Evolutionary conservation across 768 basidiomycete species (phyloP), one percentile per base, ranked within the genome.

Genomic region (Boletus rubescentipes): DNA sequence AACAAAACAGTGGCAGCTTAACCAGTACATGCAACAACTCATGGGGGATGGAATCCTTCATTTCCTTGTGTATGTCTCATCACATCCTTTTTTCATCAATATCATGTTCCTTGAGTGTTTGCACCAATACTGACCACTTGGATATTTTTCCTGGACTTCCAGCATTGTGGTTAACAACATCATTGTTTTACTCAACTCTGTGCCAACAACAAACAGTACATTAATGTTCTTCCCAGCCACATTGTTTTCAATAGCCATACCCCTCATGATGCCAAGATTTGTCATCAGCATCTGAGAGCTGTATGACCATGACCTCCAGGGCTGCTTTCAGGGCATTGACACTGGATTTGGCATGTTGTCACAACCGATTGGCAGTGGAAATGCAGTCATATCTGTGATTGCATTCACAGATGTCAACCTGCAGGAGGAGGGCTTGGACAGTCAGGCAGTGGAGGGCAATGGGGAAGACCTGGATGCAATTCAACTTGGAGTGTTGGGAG

Each of bases 61-160:
- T 18, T 59, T 60, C 39, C 1, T 55, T 3, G 15, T 59, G 57
- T 52, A 49, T 29, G 49, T 54, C 30, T 16, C 12, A 3, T 6
- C 26, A 26, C 6, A 4, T 26, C 83, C 73, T 1, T 43, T 48
- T 26, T 26, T 9, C 18, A 8, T 39, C 6, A 26, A 3, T 26
- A 26, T 26, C 26, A 26, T 6, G 6, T 26, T 26, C 26, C 26
- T 26, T 26, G n/a, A n/a, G n/a, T n/a, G n/a, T n/a, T 6, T 26
- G 26, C 26, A 26, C 26, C 26, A 26, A 26, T 26, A 26, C 26
- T 26, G 26, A 26, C 26, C 26, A 26, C 26, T 26, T 16, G 26
- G 26, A 26, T 26, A 6, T 26, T 26, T 26, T 6, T 6, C 26
- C 26, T 26, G 26, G 6, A 26, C 26, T 4, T 26, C 26, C 6